Conservation (phyloP, 768 basidiomycete species). For the Lactarius hengduanensis region DNA sequence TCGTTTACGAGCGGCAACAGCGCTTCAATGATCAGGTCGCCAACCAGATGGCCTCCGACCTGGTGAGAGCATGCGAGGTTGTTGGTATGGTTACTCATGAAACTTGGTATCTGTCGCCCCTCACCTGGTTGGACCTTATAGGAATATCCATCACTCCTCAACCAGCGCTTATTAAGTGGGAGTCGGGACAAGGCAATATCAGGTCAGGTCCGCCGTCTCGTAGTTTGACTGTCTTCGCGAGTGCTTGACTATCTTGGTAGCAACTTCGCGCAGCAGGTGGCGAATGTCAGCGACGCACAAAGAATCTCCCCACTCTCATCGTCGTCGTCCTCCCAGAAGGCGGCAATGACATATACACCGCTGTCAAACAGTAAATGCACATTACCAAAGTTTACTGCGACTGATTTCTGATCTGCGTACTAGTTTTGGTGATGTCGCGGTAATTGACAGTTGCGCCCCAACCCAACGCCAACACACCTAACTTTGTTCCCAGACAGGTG, state of each 20-base stretch:
- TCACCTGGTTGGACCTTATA: slow-evolving; percentile 32
- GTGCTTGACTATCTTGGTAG: slow-evolving; percentile 30
- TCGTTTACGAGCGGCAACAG: slow-evolving; percentile 61
- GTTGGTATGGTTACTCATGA: slow-evolving; percentile 51
- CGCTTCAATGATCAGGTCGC: slow-evolving; percentile 54
- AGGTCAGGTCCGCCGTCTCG: slow-evolving; percentile 20
- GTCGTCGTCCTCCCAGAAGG: slow-evolving; percentile 72
- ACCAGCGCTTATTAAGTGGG: slow-evolving; percentile 49
- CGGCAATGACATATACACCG: slow-evolving; percentile 72
- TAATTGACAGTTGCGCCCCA: slow-evolving; percentile 33
- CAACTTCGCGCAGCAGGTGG: slow-evolving; percentile 52
- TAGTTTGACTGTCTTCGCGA: neutral
- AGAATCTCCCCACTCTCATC: slow-evolving; percentile 52
- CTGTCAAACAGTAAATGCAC: slow-evolving; percentile 69
- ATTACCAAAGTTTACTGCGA: neutral
- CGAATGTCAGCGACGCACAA: slow-evolving; percentile 43
- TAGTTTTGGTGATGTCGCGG: slow-evolving; percentile 71
- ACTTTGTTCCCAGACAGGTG: slow-evolving; percentile 50
- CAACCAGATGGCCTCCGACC: slow-evolving; percentile 53
- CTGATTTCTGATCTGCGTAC: neutral
- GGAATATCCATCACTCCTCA: slow-evolving; percentile 57
- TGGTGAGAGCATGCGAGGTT: slow-evolving; percentile 48
- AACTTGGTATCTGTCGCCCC: neutral
- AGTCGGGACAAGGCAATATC: slow-evolving; percentile 58
- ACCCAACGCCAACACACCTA: neutral